Base-by-base conservation (phyloP, 164 flowering plant species). In the Kingdonia uniflora region DNA sequence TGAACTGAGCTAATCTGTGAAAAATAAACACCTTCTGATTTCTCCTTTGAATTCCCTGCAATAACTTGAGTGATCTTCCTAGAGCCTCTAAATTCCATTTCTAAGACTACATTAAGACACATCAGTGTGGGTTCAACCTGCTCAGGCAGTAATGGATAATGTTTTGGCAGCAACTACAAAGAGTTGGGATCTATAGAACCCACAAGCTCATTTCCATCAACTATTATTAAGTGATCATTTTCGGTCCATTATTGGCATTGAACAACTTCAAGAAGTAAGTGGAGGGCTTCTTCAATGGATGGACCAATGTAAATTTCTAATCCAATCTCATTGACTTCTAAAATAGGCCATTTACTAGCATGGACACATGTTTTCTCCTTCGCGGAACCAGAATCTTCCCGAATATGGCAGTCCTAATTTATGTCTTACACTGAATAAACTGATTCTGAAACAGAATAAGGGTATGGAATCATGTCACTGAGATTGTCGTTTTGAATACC, bases 261-360 rank as follows among this genome's bases (percentile, higher is more conserved):
- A 38, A 70, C 66, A 48, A 55, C 61, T 46, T 71, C 65, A 60
- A 80, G 64, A 15, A 67, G 50, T 19, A 57, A 60, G 56, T 52
- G 61, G 57, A 74, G 57, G 53, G 67, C 72, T 55, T 74, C 76
- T 42, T 59, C 70, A 41, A 55, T 19, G 42, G 66, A 55, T 11
- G 57, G 50, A 49, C 52, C 19, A 23, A 59, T 47, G 56, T 39
- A 45, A 59, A 29, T 39, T 53, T 61, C 75, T 59, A 68, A 59
- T 47, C 67, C 51, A 51, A 65, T 64, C 65, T 78, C 95, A 52
- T 76, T 73, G 50, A 79, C 78, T 74, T 91, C 97, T 42, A 85
- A 65, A 60, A 65, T 60, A 37, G 84, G 83, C 58, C 74, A 76
- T 45, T 43, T 47, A 16, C 17, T 25, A 33, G 49, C 17, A 49